These are phyloP conservation scores for Euphrasia arctica DNA, from an alignment of 305 asterid genomes.

Conservation along the genomic window DNA sequence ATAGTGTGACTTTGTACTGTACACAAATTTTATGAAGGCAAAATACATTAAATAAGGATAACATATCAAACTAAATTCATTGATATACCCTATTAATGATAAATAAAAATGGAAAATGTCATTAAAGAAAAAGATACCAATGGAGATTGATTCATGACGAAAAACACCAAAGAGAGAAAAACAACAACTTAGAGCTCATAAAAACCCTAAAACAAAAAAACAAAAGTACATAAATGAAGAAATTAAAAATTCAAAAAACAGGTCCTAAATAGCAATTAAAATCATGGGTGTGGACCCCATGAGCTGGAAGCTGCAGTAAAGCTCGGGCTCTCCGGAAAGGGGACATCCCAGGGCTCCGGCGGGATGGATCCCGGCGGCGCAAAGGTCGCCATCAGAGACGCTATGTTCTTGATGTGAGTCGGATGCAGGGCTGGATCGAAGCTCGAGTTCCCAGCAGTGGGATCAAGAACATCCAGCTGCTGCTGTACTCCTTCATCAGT, in stretches of 20 bases:
- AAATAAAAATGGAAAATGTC: too few relatives aligned
- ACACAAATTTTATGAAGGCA: too few relatives aligned
- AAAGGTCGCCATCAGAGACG: constrained; percentile 35
- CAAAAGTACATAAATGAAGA: neutral
- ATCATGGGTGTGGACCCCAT: constrained; percentile 31
- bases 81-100: too few relatives aligned
- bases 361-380: constrained; percentile 5
- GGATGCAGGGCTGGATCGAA: constrained; percentile 11
- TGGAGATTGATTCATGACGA: neutral
- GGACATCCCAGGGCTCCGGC: constrained; percentile 27
- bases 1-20: too few relatives aligned
- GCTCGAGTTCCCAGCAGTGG: constrained; percentile 18
- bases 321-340: constrained; percentile 24
- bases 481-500: neutral
- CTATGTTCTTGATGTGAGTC: constrained; percentile 32
- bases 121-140: too few relatives aligned
- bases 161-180: neutral
- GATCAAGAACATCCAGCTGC: constrained; percentile 19
- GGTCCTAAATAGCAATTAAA: neutral
- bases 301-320: constrained; percentile 20
- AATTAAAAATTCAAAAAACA: neutral
- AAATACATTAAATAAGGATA: too few relatives aligned
- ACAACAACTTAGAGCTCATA: neutral
- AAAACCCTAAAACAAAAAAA: neutral
- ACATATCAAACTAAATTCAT: too few relatives aligned